Base-by-base conservation (phyloP, 768 basidiomycete genomes). In the Suillus luteus region DNA sequence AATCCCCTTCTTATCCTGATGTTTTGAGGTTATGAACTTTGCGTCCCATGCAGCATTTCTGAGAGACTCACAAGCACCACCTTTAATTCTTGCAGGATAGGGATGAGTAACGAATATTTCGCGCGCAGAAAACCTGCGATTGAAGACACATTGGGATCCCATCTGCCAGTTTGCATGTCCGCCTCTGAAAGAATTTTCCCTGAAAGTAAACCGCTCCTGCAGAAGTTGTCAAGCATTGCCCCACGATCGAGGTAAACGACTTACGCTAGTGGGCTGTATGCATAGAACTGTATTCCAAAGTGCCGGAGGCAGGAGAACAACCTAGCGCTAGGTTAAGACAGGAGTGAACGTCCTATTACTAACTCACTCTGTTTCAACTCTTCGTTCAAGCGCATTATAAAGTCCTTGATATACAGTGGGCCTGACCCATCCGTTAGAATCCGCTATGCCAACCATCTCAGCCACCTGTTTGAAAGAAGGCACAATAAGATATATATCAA, bases 371-470 rank as follows among this genome's bases (percentile, higher is more conserved):
- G 77, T 75, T 70, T 82, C 81, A 58, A 74, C 77, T 9, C 60
- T 65, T 43, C 82, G 75, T 61, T 81, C 80, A n/a, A 84, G 69
- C 10, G 75, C 76, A 62, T 84, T 82, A 71, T 82, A 83, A 55
- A 82, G 60, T 1, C 80, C 82, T 66, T 86, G 83, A 67, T 84
- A 85, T 14, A 80, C 77, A 0, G 80, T 81, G 0, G 84, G 83
- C 69, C 75, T 74, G 65, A 85, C 75, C 76, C 78, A 86, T 31
- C 80, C 80, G 48, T 82, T 78, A 41, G 75, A 70, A 17, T 76
- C 70, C 64, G 82, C 82, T 54, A 80, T 78, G 37, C 61, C 67
- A 44, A 79, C 76, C 4, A 79, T 78, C 66, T 85, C 80, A 2
- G 83, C 81, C 41, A 85, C 83, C 63, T 69, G 41, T 10, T 22